Conservation (phyloP, 257 asterid species). For the Dorcoceras hygrometricum region DNA sequence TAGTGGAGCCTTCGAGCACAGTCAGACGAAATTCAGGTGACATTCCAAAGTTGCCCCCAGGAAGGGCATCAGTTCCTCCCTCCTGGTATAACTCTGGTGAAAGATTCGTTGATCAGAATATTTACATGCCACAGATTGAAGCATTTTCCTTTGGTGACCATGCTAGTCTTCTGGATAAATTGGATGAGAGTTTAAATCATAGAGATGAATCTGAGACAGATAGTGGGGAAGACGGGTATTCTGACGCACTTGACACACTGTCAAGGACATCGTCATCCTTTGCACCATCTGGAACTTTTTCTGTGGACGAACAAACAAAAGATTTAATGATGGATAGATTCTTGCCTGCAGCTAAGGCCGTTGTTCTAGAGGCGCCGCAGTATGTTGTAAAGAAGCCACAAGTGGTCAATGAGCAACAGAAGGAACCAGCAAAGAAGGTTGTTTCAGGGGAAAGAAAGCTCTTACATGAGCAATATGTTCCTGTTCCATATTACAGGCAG, state of each 20-base stretch:
- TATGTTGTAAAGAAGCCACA: slow-evolving; percentile 47
- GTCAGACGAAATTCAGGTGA: slow-evolving; percentile 46
- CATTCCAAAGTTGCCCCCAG: slow-evolving; percentile 41
- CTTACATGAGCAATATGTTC: slow-evolving; percentile 34
- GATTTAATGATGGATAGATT: slow-evolving; percentile 89
- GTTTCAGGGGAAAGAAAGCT: slow-evolving; percentile 57
- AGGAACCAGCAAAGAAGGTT: slow-evolving; percentile 38
- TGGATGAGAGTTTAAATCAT: slow-evolving; percentile 54
- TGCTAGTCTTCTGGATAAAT: slow-evolving; percentile 65
- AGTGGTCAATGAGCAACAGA: slow-evolving; percentile 40
- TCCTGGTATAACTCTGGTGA: slow-evolving; percentile 50
- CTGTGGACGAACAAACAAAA: slow-evolving; percentile 54
- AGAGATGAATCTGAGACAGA: slow-evolving; percentile 56
- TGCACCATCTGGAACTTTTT: slow-evolving; percentile 49
- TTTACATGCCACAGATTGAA: slow-evolving; percentile 44
- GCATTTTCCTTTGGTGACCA: slow-evolving; percentile 55
- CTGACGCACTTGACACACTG: slow-evolving; percentile 58
- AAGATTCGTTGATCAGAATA: slow-evolving; percentile 39
- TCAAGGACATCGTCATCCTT: slow-evolving; percentile 44
- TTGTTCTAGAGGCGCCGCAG: slow-evolving; percentile 64
- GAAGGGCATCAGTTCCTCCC: slow-evolving; percentile 33
- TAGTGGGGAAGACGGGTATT: slow-evolving; percentile 47
- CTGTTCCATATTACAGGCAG: slow-evolving; percentile 37
- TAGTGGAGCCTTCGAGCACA: slow-evolving; percentile 43
- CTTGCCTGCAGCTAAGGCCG: slow-evolving; percentile 93